phyloP scores from a whole-genome alignment of 2,329 filamentous ascomycete genomes.

The Stachybotrys echinatus region DNA sequence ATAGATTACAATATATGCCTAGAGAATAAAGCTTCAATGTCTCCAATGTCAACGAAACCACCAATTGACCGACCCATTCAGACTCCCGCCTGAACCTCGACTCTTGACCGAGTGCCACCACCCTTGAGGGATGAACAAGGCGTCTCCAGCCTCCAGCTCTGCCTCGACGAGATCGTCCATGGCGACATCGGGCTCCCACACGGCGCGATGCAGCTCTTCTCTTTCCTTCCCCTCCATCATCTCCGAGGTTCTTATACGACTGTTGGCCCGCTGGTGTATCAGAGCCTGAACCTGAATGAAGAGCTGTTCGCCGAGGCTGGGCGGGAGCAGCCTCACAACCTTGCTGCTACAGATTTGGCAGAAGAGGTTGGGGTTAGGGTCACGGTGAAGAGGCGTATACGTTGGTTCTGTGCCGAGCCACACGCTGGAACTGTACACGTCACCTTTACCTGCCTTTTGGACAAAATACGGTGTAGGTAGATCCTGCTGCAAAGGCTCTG shows the following conservation, averaged over 20 bases:
- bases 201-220: constrained; percentile 55
- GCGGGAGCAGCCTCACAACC: constrained; percentile 64
- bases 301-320: constrained; percentile 55
- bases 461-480: constrained; percentile 65
- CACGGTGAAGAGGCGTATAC: constrained; percentile 83
- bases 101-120: constrained; percentile 44
- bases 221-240: constrained; percentile 87
- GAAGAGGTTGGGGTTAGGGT: constrained; percentile 93
- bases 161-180: constrained; percentile 42
- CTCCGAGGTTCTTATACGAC: constrained; percentile 66
- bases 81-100: constrained; percentile 20
- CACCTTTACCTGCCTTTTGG: constrained; percentile 60
- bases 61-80: constrained; percentile 41
- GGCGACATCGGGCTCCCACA: constrained; percentile 53
- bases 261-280: constrained; percentile 32
- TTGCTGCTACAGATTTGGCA: constrained; percentile 75
- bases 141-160: constrained; percentile 47
- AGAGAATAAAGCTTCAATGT: neutral
- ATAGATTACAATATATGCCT: neutral
- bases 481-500: constrained; percentile 55
- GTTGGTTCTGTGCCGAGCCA: constrained; percentile 88
- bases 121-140: constrained; percentile 35
- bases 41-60: constrained; percentile 35
- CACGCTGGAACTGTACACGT: constrained; percentile 80
- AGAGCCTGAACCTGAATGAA: constrained; percentile 49